Evolutionary conservation across 257 asterid genomes (phyloP).

Genomic region (Nemophila menziesii): DNA sequence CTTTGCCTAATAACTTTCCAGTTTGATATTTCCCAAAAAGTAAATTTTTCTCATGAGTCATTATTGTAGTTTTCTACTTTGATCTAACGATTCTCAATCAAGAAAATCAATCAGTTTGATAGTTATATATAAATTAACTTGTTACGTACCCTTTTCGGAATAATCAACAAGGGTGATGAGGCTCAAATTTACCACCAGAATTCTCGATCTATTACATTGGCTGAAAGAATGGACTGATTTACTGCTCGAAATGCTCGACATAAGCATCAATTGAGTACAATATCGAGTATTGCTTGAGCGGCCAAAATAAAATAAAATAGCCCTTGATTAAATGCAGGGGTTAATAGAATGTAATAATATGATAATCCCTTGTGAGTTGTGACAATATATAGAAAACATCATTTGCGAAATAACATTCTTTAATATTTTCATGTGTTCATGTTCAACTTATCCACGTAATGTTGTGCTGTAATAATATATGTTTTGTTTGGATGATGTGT

Average conservation of each 20-base stretch:
- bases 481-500: too few relatives aligned
- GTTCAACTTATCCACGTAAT: neutral
- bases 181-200: neutral
- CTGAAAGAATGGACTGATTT: neutral
- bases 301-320: neutral
- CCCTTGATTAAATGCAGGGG: neutral
- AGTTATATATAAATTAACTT: neutral
- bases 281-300: neutral
- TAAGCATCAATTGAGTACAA: neutral
- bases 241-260: neutral
- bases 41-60: slow-evolving; percentile 22
- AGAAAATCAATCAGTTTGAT: neutral
- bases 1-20: slow-evolving; percentile 40
- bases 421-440: too few relatives aligned
- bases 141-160: neutral
- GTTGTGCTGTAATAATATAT: neutral
- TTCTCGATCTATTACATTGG: neutral
- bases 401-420: neutral
- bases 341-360: neutral
- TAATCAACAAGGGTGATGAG: neutral
- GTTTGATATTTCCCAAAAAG: slow-evolving; percentile 41
- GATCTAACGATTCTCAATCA: neutral
- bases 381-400: neutral
- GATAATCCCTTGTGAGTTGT: neutral
- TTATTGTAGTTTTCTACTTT: neutral